Percentiles rank a stretch among this genome's conserved stretches.
Conservation (phyloP, 169 alveolate genomes). For the Plasmodium chabaudi region DNA sequence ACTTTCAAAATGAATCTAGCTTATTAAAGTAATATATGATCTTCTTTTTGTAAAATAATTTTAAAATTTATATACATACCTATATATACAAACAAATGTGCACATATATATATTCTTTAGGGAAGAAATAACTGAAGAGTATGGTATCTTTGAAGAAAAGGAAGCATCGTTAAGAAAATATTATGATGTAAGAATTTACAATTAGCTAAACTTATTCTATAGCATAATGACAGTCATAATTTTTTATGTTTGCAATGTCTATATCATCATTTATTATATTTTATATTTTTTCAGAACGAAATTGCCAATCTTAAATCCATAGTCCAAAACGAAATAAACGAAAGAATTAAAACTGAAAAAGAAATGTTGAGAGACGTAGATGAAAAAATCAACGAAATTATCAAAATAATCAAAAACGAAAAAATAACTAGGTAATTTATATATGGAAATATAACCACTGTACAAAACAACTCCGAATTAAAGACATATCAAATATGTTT, state of each 20-base stretch:
- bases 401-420: slow-evolving; percentile 62
- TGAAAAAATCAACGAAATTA: slow-evolving; percentile 67
- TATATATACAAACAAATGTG: slow-evolving; percentile 8
- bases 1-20: slow-evolving; percentile 62
- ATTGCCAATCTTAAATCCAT: slow-evolving; percentile 35
- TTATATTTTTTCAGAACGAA: slow-evolving; percentile 27
- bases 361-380: slow-evolving; percentile 57
- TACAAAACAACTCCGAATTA: background rate
- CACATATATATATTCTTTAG: slow-evolving; percentile 9
- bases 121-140: slow-evolving; percentile 63
- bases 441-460: background rate
- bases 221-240: background rate
- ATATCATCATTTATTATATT: background rate
- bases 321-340: slow-evolving; percentile 61
- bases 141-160: slow-evolving; percentile 59
- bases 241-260: background rate
- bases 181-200: slow-evolving; percentile 36
- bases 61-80: background rate
- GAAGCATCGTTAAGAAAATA: slow-evolving; percentile 67
- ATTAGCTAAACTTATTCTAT: background rate
- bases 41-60: background rate
- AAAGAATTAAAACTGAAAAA: slow-evolving; percentile 67
- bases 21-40: slow-evolving; percentile 31
- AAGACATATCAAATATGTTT: background rate
- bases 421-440: slow-evolving; percentile 53